Percentiles rank a stretch among this genome's conserved stretches.
These are phyloP conservation scores for Epichloe scottii DNA, from an alignment of 2,329 filamentous ascomycete genomes.

Conservation along the genomic window DNA sequence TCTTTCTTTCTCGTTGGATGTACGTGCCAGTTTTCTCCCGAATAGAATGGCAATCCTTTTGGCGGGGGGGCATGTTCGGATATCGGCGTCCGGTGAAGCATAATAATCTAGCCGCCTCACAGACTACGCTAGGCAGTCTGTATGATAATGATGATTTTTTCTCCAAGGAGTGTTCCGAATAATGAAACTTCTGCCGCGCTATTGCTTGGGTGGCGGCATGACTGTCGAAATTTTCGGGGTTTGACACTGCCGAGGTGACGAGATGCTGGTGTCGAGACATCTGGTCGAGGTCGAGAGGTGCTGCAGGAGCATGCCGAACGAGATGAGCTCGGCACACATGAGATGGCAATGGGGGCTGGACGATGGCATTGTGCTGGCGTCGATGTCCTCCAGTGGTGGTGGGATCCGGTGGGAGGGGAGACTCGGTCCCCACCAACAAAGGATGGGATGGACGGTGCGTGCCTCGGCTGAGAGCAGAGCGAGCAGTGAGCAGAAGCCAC, in stretches of 20 bases:
- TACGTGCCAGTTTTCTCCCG: no score
- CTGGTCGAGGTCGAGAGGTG: slow-evolving; percentile 18
- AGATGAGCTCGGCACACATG: slow-evolving; percentile 22
- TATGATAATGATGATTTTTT: background rate
- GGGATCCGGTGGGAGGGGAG: background rate
- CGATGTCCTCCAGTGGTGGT: background rate
- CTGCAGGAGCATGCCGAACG: slow-evolving; percentile 24
- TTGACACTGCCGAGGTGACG: background rate
- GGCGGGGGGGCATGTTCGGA: no score
- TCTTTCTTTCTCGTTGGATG: background rate
- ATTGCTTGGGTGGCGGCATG: background rate
- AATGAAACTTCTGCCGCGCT: background rate
- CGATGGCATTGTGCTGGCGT: background rate
- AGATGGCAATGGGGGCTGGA: slow-evolving; percentile 14
- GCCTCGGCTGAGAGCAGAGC: background rate
- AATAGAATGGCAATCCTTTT: no score
- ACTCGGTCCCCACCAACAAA: no score
- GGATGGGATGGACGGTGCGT: background rate
- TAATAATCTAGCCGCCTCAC: no score
- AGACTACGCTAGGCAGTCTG: no score
- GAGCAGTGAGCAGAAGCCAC: no score
- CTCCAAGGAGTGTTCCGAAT: background rate
- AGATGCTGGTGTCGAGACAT: slow-evolving; percentile 3
- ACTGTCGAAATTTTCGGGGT: background rate
- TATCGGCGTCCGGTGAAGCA: no score